Evolutionary conservation across 805 yeast genomes (phyloP).

Genomic region (Gaillardinia entomophila): DNA sequence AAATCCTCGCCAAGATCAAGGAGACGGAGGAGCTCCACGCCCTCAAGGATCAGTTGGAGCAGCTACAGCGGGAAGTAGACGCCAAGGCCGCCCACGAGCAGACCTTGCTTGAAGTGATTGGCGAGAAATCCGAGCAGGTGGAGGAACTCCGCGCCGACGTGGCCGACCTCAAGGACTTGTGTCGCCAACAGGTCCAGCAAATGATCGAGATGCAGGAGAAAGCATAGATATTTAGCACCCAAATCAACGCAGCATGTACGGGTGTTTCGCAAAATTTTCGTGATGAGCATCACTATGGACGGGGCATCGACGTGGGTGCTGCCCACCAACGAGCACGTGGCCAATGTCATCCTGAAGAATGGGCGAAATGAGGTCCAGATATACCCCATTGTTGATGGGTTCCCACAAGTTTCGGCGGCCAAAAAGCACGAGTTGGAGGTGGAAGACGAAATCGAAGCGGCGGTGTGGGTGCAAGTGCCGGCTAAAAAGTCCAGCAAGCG

Average conservation of each 20-base stretch:
- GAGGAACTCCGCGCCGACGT: conserved; percentile 87
- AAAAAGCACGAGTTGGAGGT: conserved; percentile 36
- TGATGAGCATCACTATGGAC: neutral
- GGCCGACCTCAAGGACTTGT: conserved; percentile 78
- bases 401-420: conserved; percentile 12
- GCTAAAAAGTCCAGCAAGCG: conserved; percentile 18
- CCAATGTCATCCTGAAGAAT: conserved; percentile 35
- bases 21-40: conserved; percentile 20
- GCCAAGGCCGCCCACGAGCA: conserved; percentile 36
- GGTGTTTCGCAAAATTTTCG: no score
- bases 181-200: conserved; percentile 80
- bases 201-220: conserved; percentile 57
- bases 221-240: conserved; percentile 1
- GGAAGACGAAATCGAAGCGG: conserved; percentile 28
- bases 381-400: conserved; percentile 20
- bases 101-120: conserved; percentile 64
- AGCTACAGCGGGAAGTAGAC: conserved; percentile 25
- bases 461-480: conserved; percentile 29
- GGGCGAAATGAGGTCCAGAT: conserved; percentile 45
- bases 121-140: conserved; percentile 82
- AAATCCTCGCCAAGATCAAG: conserved; percentile 44
- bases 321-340: conserved; percentile 23
- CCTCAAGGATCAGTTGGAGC: conserved; percentile 23
- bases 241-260: no score
- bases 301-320: conserved; percentile 14